A percentile compares a stretch with the other conserved stretches of the same genome.
Evolutionary conservation across 108 stramenopile genomes (phyloP).

Genomic region (Cyclostephanos invisitatus): DNA sequence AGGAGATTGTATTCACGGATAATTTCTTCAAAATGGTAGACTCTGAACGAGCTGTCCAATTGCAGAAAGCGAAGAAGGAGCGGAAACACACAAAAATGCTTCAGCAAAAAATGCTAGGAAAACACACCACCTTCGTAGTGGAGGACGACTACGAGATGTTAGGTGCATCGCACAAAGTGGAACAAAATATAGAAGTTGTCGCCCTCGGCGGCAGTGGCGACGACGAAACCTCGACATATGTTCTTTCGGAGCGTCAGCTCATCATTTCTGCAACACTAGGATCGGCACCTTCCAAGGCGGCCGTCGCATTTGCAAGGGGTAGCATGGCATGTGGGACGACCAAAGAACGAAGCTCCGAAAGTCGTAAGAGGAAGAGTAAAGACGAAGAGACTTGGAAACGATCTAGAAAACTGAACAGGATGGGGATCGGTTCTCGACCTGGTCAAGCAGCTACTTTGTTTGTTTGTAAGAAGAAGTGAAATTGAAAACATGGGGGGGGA

Average conservation of each 20-base stretch:
- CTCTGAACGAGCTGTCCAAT: conserved; percentile 36
- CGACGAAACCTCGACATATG: not conserved
- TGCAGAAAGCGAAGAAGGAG: conserved; percentile 21
- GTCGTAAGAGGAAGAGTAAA: conserved; percentile 34
- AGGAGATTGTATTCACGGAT: conserved; percentile 16
- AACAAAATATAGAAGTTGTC: conserved; percentile 39
- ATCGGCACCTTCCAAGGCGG: conserved; percentile 28
- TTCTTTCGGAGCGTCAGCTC: conserved; percentile 16
- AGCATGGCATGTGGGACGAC: conserved; percentile 25
- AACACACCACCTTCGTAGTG: conserved; percentile 44
- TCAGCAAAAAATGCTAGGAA: conserved; percentile 27
- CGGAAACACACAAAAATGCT: conserved; percentile 32
- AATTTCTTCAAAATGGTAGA: conserved; percentile 48
- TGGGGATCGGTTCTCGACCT: conserved; percentile 17
- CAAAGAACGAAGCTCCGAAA: conserved; percentile 25
- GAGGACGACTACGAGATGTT: conserved; percentile 21
- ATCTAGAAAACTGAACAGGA: conserved; percentile 30
- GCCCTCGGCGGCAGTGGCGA: conserved; percentile 15
- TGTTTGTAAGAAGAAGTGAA: conserved; percentile 21
- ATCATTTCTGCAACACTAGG: conserved; percentile 38
- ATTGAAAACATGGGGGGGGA: not conserved
- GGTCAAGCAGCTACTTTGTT: conserved; percentile 37
- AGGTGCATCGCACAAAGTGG: conserved; percentile 19
- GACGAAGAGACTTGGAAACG: conserved; percentile 39
- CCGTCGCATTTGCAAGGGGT: conserved; percentile 29